Percentiles rank a stretch among this genome's conserved stretches.
These are phyloP conservation scores for Lasiosphaeria miniovina DNA, from an alignment of 495 filamentous ascomycete species.

Conservation along the genomic window DNA sequence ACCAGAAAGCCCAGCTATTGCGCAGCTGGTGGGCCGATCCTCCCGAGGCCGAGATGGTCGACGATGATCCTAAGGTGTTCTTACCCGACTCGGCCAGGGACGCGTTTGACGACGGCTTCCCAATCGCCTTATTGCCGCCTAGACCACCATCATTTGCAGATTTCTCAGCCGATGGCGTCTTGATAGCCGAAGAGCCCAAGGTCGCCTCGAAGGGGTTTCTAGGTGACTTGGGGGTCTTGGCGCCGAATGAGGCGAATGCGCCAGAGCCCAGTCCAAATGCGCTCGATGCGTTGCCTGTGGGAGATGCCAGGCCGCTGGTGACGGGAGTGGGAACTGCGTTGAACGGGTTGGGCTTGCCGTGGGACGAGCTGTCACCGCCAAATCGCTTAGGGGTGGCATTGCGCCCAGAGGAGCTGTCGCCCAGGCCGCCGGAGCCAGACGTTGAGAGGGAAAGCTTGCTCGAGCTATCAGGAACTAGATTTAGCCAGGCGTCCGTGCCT, in stretches of 20 bases:
- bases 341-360: slow-evolving; percentile 83
- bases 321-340: slow-evolving; percentile 74
- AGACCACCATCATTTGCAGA: slow-evolving; percentile 48
- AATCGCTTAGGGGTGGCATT: slow-evolving; percentile 66
- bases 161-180: slow-evolving; percentile 61
- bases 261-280: slow-evolving; percentile 93
- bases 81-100: slow-evolving; percentile 39
- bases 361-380: slow-evolving; percentile 71
- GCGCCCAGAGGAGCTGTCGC: slow-evolving; percentile 66
- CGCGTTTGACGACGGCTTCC: slow-evolving; percentile 39
- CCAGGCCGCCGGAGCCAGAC: slow-evolving; percentile 51
- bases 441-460: slow-evolving; percentile 90
- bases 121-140: slow-evolving; percentile 36
- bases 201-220: slow-evolving; percentile 74
- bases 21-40: slow-evolving; percentile 63
- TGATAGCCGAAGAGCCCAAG: slow-evolving; percentile 53
- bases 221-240: slow-evolving; percentile 84
- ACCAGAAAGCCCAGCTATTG: slow-evolving; percentile 95
- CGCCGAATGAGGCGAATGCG: slow-evolving; percentile 95
- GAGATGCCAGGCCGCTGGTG: slow-evolving; percentile 70
- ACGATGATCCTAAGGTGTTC: slow-evolving; percentile 28
- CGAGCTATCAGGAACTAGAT: slow-evolving; percentile 46
- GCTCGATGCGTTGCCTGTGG: slow-evolving; percentile 80
- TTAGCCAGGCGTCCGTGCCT: too few species aligned
- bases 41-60: slow-evolving; percentile 18